Evolutionary conservation across 164 flowering plant species (phyloP), one percentile per base, ranked within the genome.

Genomic region (Magnolia sinica): DNA sequence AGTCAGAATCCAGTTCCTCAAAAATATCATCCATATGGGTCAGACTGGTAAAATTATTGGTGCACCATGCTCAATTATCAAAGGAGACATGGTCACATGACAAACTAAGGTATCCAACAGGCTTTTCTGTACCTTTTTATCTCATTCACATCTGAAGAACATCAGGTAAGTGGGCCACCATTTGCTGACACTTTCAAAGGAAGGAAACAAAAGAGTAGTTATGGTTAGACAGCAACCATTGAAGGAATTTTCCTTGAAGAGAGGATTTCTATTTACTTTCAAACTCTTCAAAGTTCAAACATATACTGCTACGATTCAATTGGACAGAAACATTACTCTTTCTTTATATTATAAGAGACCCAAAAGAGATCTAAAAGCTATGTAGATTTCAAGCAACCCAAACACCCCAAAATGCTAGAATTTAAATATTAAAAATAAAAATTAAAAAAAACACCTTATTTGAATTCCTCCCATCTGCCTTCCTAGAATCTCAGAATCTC

Each of bases 61-160:
- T 27, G 23, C 14, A 67, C 18, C 69, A 64, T 68, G 23, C 66
- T 77, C 72, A 73, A 74, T 74, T 19, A 55, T 31, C 24, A 59
- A 16, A 71, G 37, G 74, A 71, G 77, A 81, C 77, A 64, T 67
- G 72, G 45, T 74, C 80, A 80, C 80, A 76, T 78, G 84, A 73
- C 70, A 45, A 29, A 27, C 81, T 76, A 67, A 69, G 73, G 19
- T 59, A 11, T 16, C 79, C 68, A 76, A 74, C 73, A 71, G 75
- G 71, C 75, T 50, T n/a, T n/a, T 70, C 59, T 23, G 61, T 50
- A n/a, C 63, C 69, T 74, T 68, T 23, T 31, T 9, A 37, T 51
- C n/a, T 18, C 63, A 77, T 58, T 31, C 52, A 74, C n/a, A 74
- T 37, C 61, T 31, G 24, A 37, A 31, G 31, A 20, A 55, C 76